Base-by-base conservation (phyloP, 306 rosid species). In the Begonia loranthoides region DNA sequence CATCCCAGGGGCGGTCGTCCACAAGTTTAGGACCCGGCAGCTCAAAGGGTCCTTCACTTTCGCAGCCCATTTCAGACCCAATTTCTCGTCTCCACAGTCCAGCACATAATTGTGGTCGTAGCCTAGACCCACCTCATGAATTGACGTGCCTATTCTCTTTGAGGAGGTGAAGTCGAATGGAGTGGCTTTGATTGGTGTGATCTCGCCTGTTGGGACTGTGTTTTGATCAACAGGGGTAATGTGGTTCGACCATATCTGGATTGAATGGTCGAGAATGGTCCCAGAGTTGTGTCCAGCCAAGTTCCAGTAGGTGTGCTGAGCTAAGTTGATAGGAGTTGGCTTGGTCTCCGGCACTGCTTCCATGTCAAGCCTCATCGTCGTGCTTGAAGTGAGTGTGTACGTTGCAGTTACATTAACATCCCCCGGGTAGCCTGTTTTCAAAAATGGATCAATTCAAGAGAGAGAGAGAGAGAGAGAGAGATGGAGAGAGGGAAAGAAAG, bases 251-350 rank as follows among this genome's bases (percentile, higher is more conserved):
- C 72, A 58, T 57, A 87, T 71, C 64, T 73, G 82, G 60, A 87
- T 72, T 24, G 77, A 60, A 62, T 87, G 94, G 65, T 87, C 82
- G 41, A 70, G 90, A 22, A 87, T 46, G 17, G 73, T 59, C 41
- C 94, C 84, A 0, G 80, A 71, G 77, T 52, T 70, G 76, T 87
- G 94, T 49, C 94, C 96, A 17, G 96, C 90, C 52, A 87, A 76
- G 70, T 87, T 87, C 94, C 94, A 87, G 70, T 87, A 87, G 14
- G 94, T 80, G 61, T 87, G 96, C 54, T 87, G 96, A 57, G 90
- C 96, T 69, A 90, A 73, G 79, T 75, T 86, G 54, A 87, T 66
- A 2, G 76, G 72, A 39, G 99, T 90, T 34, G 94, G 63, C 74
- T 85, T 90, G 79, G 82, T 68, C 72, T 75, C 76, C 9, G 92